These are phyloP conservation scores for Corchorus olitorius DNA, from an alignment of 345 rosid genomes.

Conservation along the genomic window DNA sequence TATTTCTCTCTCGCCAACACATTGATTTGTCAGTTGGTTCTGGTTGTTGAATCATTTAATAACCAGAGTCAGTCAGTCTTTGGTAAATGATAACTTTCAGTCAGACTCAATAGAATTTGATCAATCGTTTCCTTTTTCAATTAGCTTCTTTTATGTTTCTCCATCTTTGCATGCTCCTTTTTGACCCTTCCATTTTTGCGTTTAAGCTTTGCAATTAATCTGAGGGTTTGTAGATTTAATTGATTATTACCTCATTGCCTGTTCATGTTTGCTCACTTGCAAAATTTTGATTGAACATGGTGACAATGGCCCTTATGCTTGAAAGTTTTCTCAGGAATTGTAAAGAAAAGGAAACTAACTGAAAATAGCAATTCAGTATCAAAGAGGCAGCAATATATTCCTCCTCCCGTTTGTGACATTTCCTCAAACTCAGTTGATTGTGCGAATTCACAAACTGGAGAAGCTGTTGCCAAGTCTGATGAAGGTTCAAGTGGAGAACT, in stretches of 20 bases:
- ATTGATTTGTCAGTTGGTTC: not conserved
- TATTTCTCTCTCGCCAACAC: not conserved
- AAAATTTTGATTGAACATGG: not conserved
- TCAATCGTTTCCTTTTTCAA: not conserved
- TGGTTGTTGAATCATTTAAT: not conserved
- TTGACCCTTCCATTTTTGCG: slow-evolving; percentile 18
- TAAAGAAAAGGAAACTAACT: slow-evolving; percentile 36
- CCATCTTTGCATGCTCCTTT: not conserved
- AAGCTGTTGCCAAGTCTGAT: not conserved
- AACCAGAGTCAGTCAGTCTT: slow-evolving; percentile 13
- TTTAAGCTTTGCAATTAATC: slow-evolving; percentile 15
- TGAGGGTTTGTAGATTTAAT: not conserved
- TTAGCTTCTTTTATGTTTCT: not conserved
- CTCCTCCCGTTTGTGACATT: slow-evolving; percentile 4
- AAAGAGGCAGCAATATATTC: slow-evolving; percentile 26
- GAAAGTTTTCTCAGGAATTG: slow-evolving; percentile 30
- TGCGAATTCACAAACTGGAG: slow-evolving; percentile 10
- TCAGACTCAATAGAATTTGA: not conserved
- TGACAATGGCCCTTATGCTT: not conserved
- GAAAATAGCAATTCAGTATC: slow-evolving; percentile 18
- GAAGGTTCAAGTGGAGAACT: slow-evolving; percentile 16
- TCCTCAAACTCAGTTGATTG: not conserved
- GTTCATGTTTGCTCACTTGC: not conserved
- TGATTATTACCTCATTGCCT: not conserved
- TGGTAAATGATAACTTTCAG: not conserved